Base-by-base conservation (phyloP, 371 early-diverging fungal genomes). In the Mortierella sp. region DNA sequence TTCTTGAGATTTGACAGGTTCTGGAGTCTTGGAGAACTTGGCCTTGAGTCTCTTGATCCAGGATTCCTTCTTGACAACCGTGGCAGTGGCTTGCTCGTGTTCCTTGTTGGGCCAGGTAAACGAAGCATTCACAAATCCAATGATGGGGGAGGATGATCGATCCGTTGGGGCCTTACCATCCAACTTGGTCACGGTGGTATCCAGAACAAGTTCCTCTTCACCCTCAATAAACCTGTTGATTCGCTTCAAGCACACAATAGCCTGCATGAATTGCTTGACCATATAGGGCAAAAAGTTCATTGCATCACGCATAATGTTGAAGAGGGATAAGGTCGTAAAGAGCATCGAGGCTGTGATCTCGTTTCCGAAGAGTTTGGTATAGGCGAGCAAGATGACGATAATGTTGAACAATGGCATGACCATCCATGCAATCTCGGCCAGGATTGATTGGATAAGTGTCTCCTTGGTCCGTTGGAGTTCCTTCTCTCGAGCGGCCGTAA, bases 281-380 rank as follows among this genome's bases (percentile, higher is more conserved):
- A 92, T 65, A 45, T 86, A 77, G 9, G 96, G 95, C 26, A 95
- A 75, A 68, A 87, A 85, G 84, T 93, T 90, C 61, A 96, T 83
- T 4, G 94, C 89, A 62, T 86, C 81, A 62, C 90, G 84, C 76
- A 90, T 85, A 63, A 85, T 86, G 29, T 87, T 82, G 72, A 92
- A 91, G 28, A 91, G 76, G 0, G 93, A 83, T 21, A 92, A 75
- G 7, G 92, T 79, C 7, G 90, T 85, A 68, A 92, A 92, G 53
- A 89, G 86, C 11, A 86, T 84, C 55, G 89, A 84, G 30, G 91
- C 88, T 0, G 90, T 86, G 52, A 92, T 83, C 12, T 73, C 70
- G 60, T 88, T 53, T 14, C 85, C 85, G 58, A 85, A 75, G 51
- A 81, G 71, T 55, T 75, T 66, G 56, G 88, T 85, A 73, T 92